Base-by-base conservation (phyloP, 306 rosid genomes). In the Dryas octopetala region DNA sequence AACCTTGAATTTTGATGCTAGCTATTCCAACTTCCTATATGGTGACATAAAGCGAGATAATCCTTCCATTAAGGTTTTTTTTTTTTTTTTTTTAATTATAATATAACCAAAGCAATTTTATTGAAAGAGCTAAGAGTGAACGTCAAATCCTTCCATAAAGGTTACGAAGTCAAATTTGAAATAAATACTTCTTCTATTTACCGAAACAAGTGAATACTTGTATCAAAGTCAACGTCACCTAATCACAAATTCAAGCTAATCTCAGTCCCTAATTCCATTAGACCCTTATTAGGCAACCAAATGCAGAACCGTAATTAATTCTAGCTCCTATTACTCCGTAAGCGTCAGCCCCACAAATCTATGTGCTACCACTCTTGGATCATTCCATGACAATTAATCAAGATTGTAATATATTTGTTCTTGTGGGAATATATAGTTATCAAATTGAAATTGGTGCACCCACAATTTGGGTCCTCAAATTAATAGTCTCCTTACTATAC, bases 241-340 rank as follows among this genome's bases (percentile, higher is more conserved):
- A 38, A 8, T 10, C 19, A 69, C 17, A 15, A 23, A 12, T 7
- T 49, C 6, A 28, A 69, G 12, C 46, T 52, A 55, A 52, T 69
- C 32, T 15, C 32, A 50, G 10, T 49, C 60, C 73, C 60, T 14
- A 8, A 28, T 50, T 23, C 73, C 44, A 4, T 32, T n/a, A 51
- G 16, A 44, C 48, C 74, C 17, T n/a, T 41, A 41, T 70, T 70
- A 41, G 63, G 50, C 51, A 11, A 11, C 63, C 74, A 40, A 70
- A 70, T n/a, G 63, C 16, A 53, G 49, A 16, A 50, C 49, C 49
- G 6, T 16, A 50, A 14, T 7, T 13, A 28, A 28, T 28, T 2
- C 32, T 28, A 28, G 32, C 43, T 60, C 6, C 38, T 68, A 7
- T 50, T 68, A 11, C 73, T 28, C 28, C 15, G 10, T 7, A 69